phyloP scores from a whole-genome alignment of 495 filamentous ascomycete genomes.

The Hyphodiscus hymeniophilus region DNA sequence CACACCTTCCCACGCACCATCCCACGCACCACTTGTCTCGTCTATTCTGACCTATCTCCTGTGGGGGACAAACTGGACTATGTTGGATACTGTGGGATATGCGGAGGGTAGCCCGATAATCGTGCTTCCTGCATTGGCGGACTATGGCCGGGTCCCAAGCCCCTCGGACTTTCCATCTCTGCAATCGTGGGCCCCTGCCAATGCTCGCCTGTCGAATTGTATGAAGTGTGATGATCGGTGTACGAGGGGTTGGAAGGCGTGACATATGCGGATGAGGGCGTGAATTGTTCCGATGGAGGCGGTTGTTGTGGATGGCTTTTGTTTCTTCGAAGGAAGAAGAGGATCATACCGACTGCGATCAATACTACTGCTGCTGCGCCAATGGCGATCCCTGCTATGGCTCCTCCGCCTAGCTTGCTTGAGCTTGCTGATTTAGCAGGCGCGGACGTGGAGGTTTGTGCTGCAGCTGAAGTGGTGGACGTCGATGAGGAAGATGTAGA shows the following conservation, averaged over 20 bases:
- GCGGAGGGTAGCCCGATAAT: too few species aligned
- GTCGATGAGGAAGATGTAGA: too few species aligned
- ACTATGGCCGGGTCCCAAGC: too few species aligned
- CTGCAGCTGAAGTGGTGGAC: not conserved
- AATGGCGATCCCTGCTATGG: slow-evolving; percentile 19
- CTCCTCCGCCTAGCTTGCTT: slow-evolving; percentile 6
- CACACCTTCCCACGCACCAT: too few species aligned
- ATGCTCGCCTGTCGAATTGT: not conserved
- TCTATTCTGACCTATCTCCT: too few species aligned
- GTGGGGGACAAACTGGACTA: too few species aligned
- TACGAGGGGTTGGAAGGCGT: not conserved
- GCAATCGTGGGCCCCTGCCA: slow-evolving; percentile 1
- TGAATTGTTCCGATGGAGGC: slow-evolving; percentile 1
- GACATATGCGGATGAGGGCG: slow-evolving; percentile 3
- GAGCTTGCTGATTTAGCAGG: slow-evolving; percentile 1
- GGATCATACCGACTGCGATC: slow-evolving; percentile 4
- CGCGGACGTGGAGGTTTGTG: not conserved
- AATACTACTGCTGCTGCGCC: slow-evolving; percentile 17
- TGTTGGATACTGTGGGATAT: too few species aligned
- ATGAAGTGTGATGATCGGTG: slow-evolving; percentile 7
- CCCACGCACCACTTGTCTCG: too few species aligned
- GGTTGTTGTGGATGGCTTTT: not conserved
- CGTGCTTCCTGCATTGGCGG: too few species aligned
- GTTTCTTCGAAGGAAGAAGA: slow-evolving; percentile 6
- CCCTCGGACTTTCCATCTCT: slow-evolving; percentile 10